Conservation (phyloP, 2,329 filamentous ascomycete species). For the Atkinsonella texensis region DNA sequence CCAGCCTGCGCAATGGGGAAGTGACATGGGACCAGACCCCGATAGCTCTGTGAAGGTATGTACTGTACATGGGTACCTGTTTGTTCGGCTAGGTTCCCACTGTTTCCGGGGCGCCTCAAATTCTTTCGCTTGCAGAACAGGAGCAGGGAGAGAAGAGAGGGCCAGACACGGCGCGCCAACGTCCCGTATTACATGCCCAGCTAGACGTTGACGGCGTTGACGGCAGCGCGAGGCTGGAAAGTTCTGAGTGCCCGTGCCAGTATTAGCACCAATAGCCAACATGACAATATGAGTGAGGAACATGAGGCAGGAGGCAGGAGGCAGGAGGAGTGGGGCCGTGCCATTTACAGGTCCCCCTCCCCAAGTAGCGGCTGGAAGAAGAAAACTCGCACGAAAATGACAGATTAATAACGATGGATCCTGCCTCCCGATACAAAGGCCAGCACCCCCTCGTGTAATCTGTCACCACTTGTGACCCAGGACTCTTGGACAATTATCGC, state of each 20-base stretch:
- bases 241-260: no score
- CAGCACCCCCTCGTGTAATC: no score
- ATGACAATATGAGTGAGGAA: no score
- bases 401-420: no score
- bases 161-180: no score
- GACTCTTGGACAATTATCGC: not conserved
- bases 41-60: not conserved
- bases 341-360: not conserved
- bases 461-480: no score
- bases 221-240: not conserved
- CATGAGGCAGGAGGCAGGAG: no score
- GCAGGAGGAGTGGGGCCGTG: not conserved
- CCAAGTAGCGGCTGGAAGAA: no score
- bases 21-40: not conserved
- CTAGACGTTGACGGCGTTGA: not conserved
- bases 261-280: no score
- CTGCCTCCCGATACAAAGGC: not conserved
- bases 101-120: slow-evolving; percentile 1
- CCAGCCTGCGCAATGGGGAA: not conserved
- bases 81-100: not conserved
- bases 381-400: no score
- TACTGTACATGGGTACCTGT: no score
- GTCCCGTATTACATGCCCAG: not conserved
- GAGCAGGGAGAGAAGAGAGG: not conserved
- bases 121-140: not conserved